A percentile compares a stretch with the other conserved stretches of the same genome.
phyloP scores from a whole-genome alignment of 192 early-diverging fungal genomes.

The Linnemannia hyalina region DNA sequence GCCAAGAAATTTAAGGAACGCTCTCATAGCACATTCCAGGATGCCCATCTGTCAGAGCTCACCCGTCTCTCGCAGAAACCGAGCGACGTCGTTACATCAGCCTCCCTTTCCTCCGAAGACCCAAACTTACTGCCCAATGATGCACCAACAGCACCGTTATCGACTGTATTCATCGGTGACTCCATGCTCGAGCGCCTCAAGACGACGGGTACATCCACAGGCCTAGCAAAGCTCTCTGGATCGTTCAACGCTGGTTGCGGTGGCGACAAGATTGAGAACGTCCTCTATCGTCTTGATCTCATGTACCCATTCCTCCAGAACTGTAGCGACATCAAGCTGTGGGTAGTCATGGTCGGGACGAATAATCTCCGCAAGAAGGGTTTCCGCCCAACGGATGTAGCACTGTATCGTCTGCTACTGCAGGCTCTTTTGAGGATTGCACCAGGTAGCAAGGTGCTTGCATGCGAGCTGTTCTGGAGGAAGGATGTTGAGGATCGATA shows the following conservation, averaged over 20 bases:
- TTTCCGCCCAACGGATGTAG: not conserved
- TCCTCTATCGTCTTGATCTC: conserved; percentile 16
- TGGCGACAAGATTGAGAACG: conserved; percentile 33
- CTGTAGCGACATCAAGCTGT: conserved; percentile 7
- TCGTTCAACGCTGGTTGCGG: conserved; percentile 26
- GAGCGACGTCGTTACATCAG: not conserved
- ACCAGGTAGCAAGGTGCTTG: not conserved
- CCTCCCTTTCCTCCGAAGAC: not conserved
- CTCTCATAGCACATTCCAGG: conserved; percentile 7
- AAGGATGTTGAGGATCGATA: conserved; percentile 20
- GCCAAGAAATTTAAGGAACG: conserved; percentile 19
- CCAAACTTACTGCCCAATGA: not conserved
- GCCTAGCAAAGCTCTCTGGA: not conserved
- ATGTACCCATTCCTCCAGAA: conserved; percentile 12
- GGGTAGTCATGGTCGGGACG: conserved; percentile 25
- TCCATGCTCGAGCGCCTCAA: conserved; percentile 30
- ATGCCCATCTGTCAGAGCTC: conserved; percentile 12
- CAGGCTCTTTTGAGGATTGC: conserved; percentile 17
- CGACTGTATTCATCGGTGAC: conserved; percentile 15
- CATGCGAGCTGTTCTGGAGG: conserved; percentile 20
- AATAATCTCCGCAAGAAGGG: conserved; percentile 34
- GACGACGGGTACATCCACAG: conserved; percentile 18
- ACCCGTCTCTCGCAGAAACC: too few relatives aligned
- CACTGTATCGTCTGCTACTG: conserved; percentile 10
- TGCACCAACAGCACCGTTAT: not conserved